Evolutionary conservation across 805 yeast genomes (phyloP), one percentile per base, ranked within the genome.

Genomic region (Candida tallmaniae): DNA sequence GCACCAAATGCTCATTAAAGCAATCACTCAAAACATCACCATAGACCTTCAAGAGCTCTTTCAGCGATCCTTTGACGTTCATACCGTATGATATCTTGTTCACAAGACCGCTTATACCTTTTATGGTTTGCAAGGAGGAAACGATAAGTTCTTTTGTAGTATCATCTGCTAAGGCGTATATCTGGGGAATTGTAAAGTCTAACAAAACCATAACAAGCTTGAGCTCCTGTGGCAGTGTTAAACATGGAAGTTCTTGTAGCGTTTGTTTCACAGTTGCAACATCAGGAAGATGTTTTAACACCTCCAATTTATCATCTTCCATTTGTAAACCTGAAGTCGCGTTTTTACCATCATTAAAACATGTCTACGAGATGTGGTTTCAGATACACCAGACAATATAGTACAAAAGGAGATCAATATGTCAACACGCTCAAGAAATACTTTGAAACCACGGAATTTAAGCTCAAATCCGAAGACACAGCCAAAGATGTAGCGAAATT

Each of bases 41-140:
- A 31, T 23, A 31, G 8, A 22, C 26, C 5, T 18, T 27, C 19
- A 27, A 25, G 5, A 23, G 22, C 2, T 23, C 21, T n/a, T 6
- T 4, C 15, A 12, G 14, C 4, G 14, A 18, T 6, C 22, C 31
- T n/a, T 29, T 21, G 6, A 29, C 14, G 3, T 21, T 9, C 19
- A 29, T 11, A n/a, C 34, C 38, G 20, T 14, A 6, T 20, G 27
- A 28, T 3, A 55, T 27, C 25, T 42, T 51, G 10, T 43, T 38
- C n/a, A 52, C 13, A 9, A 64, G 38, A 24, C 61, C 58, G 1
- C 70, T 64, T 4, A 65, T 32, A 1, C 70, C 70, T 2, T 42
- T 30, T 1, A 56, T 41, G 0, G 60, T 34, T 24, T 48, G 50
- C 16, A 65, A 46, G 4, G 40, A 29, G 4, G 27, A 18, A 15